Evolutionary conservation across 495 filamentous ascomycete species (phyloP), one percentile per base, ranked within the genome.

Genomic region (Aspergillus sclerotioniger): DNA sequence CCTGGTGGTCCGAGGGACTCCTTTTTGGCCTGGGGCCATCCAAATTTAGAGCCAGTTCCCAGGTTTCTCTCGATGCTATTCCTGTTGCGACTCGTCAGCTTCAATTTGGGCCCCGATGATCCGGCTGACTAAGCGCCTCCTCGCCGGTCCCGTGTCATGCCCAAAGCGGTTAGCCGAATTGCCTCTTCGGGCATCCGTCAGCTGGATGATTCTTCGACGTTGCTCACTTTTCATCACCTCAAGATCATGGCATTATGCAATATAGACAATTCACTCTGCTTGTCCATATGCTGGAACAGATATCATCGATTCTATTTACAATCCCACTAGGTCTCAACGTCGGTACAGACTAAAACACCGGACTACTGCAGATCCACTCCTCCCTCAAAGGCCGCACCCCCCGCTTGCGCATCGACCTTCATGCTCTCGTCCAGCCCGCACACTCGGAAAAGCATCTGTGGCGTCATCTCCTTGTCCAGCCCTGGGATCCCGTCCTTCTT

Each of bases 391-490:
- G 74, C 72, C 28, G 61, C 74, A 31, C 84, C 84, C 20, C 85
- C 84, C 32, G 84, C 83, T 53, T 72, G 70, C 47, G 73, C 73
- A 69, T 87, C 85, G 39, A 88, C 69, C 56, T 77, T 70, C 63
- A 86, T 74, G 47, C 75, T 80, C 58, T 85, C 78, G 62, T 81
- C 71, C 58, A 88, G 67, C 31, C 83, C 85, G 67, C 84, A 87
- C 8, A 84, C 76, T 43, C 80, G 70, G 60, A 87, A 87, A 61
- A 85, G 46, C 67, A 71, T 75, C 64, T 73, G 79, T 51, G 80
- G 80, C 17, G 72, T 79, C 54, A 84, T 62, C n/a, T 76, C 71
- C 54, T 71, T 67, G 12, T 73, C 72, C 12, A 78, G 63, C 0
- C 78, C 78, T 0, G 76, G 79, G 25, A 78, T 67, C 2, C 81